Conservation (phyloP, 192 early-diverging fungal species). For the Geranomyces variabilis region DNA sequence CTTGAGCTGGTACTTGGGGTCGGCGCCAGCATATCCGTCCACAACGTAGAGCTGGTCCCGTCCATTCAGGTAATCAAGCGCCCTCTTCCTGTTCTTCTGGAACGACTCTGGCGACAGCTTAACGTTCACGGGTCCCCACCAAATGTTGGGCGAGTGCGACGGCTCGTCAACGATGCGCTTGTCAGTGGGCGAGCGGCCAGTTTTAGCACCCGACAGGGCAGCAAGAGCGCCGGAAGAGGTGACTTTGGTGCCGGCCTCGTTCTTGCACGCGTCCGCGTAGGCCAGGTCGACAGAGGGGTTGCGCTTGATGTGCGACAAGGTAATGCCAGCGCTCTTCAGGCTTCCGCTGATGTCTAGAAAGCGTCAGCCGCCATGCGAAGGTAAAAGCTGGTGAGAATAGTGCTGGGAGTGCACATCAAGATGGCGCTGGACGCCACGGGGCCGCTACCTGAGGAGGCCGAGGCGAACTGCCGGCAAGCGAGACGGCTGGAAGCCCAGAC, state of each 20-base stretch:
- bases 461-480: too few relatives aligned
- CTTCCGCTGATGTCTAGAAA: conserved; percentile 19
- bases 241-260: conserved; percentile 76
- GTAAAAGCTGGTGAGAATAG: background rate
- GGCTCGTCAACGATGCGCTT: conserved; percentile 91
- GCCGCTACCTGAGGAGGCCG: too few relatives aligned
- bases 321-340: conserved; percentile 24
- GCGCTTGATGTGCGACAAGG: conserved; percentile 28
- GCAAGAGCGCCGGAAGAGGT: conserved; percentile 85
- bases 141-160: conserved; percentile 67
- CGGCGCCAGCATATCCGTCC: conserved; percentile 91
- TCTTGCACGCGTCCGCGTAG: conserved; percentile 79
- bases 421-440: too few relatives aligned
- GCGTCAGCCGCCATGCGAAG: background rate
- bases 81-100: conserved; percentile 78
- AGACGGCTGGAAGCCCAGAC: too few relatives aligned
- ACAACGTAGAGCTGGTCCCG: conserved; percentile 71
- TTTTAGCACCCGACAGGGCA: conserved; percentile 83
- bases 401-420: too few relatives aligned
- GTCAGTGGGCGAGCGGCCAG: conserved; percentile 79
- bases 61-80: conserved; percentile 87
- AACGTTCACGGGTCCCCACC: conserved; percentile 93
- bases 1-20: conserved; percentile 89
- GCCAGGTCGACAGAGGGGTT: conserved; percentile 31
- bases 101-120: conserved; percentile 52